Conservation (phyloP, 2,329 filamentous ascomycete species). For the Aspergillus brunneoviolaceus region DNA sequence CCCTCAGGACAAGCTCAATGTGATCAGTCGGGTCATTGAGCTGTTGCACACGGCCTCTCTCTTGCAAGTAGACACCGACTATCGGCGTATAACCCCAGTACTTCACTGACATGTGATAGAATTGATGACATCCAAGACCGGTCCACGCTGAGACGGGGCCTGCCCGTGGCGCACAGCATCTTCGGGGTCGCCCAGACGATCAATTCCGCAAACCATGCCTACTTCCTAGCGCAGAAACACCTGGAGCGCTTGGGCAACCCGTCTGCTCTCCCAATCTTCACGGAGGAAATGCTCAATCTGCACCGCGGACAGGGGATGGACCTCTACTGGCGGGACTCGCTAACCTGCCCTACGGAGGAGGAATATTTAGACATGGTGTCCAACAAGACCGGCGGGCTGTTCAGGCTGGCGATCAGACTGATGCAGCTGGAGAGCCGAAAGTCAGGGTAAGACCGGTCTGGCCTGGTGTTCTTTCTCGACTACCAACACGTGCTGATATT, state of each 20-base stretch:
- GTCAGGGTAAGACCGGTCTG: background rate
- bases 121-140: constrained; percentile 53
- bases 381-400: constrained; percentile 45
- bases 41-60: constrained; percentile 48
- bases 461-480: too few species aligned
- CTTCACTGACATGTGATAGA: constrained; percentile 16
- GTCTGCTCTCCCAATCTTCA: constrained; percentile 36
- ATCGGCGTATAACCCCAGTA: too few species aligned
- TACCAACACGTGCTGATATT: too few species aligned
- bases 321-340: constrained; percentile 42
- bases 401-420: constrained; percentile 38
- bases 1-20: constrained; percentile 36
- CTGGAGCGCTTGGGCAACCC: constrained; percentile 30
- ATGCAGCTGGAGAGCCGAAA: constrained; percentile 34
- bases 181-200: constrained; percentile 52
- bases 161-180: constrained; percentile 49
- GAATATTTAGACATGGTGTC: constrained; percentile 46
- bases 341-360: constrained; percentile 38
- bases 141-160: constrained; percentile 47
- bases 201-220: constrained; percentile 47
- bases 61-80: constrained; percentile 25
- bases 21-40: constrained; percentile 43
- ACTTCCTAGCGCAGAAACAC: constrained; percentile 38
- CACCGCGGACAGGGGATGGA: constrained; percentile 45
- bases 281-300: constrained; percentile 39